Evolutionary conservation across 352 stramenopile species (phyloP).

Genomic region (Pythium guiyangense): DNA sequence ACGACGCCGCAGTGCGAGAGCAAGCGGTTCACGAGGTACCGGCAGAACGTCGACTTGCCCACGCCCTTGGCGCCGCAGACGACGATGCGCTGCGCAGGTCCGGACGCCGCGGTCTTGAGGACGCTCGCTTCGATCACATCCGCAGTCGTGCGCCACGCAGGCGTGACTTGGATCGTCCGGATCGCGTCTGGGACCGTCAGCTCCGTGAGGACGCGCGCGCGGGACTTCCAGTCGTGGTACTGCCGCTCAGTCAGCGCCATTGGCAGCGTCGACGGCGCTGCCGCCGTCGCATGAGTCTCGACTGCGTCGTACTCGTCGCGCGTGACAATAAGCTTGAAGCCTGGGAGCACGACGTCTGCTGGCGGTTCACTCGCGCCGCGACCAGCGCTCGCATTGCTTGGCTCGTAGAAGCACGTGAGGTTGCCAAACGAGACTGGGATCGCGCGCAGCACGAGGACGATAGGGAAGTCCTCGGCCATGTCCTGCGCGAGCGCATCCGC

Average conservation of each 20-base stretch:
- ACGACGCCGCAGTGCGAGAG: slow-evolving; percentile 70
- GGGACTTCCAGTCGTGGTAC: slow-evolving; percentile 49
- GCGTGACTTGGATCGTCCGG: slow-evolving; percentile 57
- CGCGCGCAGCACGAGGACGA: slow-evolving; percentile 70
- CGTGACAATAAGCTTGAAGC: slow-evolving; percentile 77
- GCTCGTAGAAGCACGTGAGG: slow-evolving; percentile 73
- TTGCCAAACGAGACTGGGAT: slow-evolving; percentile 70
- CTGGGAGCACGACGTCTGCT: slow-evolving; percentile 43
- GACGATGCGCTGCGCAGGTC: slow-evolving; percentile 59
- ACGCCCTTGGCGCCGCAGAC: slow-evolving; percentile 94
- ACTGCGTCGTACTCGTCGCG: slow-evolving; percentile 28
- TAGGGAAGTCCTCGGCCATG: slow-evolving; percentile 49
- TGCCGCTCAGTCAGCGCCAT: slow-evolving; percentile 6
- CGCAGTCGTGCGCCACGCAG: slow-evolving; percentile 43
- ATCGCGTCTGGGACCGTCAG: slow-evolving; percentile 56
- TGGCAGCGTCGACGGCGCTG: neutral
- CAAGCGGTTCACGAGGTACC: slow-evolving; percentile 91
- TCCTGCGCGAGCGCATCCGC: slow-evolving; percentile 62
- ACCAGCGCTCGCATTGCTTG: too few relatives aligned
- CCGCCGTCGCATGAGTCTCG: neutral
- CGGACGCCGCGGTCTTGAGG: slow-evolving; percentile 4
- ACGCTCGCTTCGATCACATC: slow-evolving; percentile 42
- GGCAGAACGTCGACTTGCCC: slow-evolving; percentile 95
- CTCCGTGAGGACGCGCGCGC: slow-evolving; percentile 44
- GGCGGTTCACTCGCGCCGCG: slow-evolving; percentile 14